A percentile compares a stretch with the other conserved stretches of the same genome.
Conservation (phyloP, 2,329 filamentous ascomycete species). For the Penicillium nordicum region DNA sequence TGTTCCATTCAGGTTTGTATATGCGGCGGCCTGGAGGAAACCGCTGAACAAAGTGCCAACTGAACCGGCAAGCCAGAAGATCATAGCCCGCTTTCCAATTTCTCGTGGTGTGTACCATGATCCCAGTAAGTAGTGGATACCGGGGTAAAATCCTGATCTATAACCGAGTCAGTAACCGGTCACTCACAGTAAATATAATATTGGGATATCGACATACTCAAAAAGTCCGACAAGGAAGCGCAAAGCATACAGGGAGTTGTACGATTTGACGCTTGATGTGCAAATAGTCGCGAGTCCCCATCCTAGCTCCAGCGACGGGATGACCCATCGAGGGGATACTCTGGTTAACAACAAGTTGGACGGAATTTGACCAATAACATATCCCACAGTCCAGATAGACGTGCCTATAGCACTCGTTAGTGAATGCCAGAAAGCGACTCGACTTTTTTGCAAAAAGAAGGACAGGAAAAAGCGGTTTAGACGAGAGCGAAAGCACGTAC, state of each 20-base stretch:
- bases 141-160: conserved; percentile 24
- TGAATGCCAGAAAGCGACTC: not conserved
- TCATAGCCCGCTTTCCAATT: conserved; percentile 24
- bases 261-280: conserved; percentile 23
- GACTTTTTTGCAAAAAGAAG: not conserved
- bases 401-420: conserved; percentile 15
- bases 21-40: conserved; percentile 23
- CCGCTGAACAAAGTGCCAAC: conserved; percentile 23
- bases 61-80: conserved; percentile 23
- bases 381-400: conserved; percentile 46
- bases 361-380: conserved; percentile 45
- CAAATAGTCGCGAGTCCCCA: conserved; percentile 28
- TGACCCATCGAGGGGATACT: conserved; percentile 44
- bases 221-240: conserved; percentile 30
- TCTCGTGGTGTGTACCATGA: conserved; percentile 27
- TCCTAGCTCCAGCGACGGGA: conserved; percentile 37
- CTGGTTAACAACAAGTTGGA: conserved; percentile 47
- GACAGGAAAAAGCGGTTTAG: not conserved
- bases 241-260: conserved; percentile 21
- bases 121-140: conserved; percentile 26
- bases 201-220: conserved; percentile 14
- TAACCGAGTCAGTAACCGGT: not conserved
- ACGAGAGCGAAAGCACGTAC: conserved; percentile 4
- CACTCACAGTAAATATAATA: too few relatives aligned
- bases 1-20: conserved; percentile 24